Evolutionary conservation across 108 stramenopile genomes (phyloP), one percentile per base, ranked within the genome.

Genomic region (Bacterosira constricta): DNA sequence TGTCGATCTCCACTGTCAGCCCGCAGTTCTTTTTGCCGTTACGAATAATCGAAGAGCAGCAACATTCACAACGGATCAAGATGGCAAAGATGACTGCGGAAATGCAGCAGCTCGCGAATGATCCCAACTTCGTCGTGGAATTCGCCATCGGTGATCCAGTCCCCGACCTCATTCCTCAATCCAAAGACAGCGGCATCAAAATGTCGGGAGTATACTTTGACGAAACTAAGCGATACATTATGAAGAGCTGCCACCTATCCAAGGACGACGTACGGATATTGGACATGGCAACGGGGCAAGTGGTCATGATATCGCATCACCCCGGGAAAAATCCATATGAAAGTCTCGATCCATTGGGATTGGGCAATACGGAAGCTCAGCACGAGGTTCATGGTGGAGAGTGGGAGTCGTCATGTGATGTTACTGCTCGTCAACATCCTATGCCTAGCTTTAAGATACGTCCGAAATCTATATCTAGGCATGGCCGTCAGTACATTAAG

Each of bases 311-410:
- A 1, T 71, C 70, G 21, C 80, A 81, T n/a, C 80, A 81, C 46
- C 80, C 80, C 0, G 80, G 80, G 1, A 81, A 81, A 31, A 71
- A 81, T 41, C 80, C 80, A 23, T 81, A 81, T 25, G 80, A 75
- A n/a, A 49, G 57, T 18, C 26, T 81, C n/a, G 80, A 81, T 58
- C 80, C 80, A 10, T 75, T 81, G 11, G 80, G 80, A 17, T 26
- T 77, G 15, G 61, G 52, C 0, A 76, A 81, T 51, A 34, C 77
- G 1, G 77, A 25, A 10, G 30, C 44, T 18, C 69, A 71, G 41
- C 75, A 81, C 50, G 51, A 49, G 2, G 63, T 66, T 4, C 31
- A 57, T 10, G 80, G 80, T 17, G 80, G 80, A 32, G 80, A 81
- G 47, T 81, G 80, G 80, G 80, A 81, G 50, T 68, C 72, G 17